phyloP scores from a whole-genome alignment of 208 protist species.

The Polymyxa betae region DNA sequence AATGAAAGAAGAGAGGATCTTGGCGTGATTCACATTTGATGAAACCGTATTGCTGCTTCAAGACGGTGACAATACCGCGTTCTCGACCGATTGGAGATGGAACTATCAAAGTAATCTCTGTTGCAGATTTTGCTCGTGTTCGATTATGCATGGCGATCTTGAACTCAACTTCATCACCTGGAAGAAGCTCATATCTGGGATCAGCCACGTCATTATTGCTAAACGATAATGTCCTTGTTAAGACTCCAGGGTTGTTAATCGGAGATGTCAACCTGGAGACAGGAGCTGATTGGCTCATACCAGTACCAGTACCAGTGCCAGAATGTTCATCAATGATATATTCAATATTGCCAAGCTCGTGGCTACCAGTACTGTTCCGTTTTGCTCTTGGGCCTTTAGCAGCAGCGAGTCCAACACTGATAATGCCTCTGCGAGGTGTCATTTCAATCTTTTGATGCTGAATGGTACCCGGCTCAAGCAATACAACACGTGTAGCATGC shows the following conservation, averaged over 20 bases:
- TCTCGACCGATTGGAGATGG: constrained; percentile 23
- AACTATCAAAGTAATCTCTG: background rate
- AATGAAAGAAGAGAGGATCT: constrained; percentile 47
- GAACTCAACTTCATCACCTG: constrained; percentile 48
- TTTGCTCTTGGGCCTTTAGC: constrained; percentile 14
- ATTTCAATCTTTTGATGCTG: background rate
- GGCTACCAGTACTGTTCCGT: too few relatives aligned
- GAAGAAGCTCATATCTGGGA: constrained; percentile 22
- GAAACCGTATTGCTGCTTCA: constrained; percentile 40
- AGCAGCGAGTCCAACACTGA: background rate
- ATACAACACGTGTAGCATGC: background rate
- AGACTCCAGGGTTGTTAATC: background rate
- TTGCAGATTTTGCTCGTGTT: background rate
- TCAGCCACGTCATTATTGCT: background rate
- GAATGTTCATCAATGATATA: background rate
- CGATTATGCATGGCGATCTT: background rate
- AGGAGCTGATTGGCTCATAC: background rate
- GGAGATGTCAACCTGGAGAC: constrained; percentile 4
- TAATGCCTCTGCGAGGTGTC: constrained; percentile 25
- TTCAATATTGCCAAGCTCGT: background rate
- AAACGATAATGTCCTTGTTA: background rate
- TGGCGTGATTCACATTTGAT: constrained; percentile 42
- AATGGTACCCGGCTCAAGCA: background rate
- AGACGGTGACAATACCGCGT: constrained; percentile 24
- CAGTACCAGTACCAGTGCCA: background rate